Evolutionary conservation across 768 basidiomycete genomes (phyloP).

Genomic region (Tulasnella sp.): DNA sequence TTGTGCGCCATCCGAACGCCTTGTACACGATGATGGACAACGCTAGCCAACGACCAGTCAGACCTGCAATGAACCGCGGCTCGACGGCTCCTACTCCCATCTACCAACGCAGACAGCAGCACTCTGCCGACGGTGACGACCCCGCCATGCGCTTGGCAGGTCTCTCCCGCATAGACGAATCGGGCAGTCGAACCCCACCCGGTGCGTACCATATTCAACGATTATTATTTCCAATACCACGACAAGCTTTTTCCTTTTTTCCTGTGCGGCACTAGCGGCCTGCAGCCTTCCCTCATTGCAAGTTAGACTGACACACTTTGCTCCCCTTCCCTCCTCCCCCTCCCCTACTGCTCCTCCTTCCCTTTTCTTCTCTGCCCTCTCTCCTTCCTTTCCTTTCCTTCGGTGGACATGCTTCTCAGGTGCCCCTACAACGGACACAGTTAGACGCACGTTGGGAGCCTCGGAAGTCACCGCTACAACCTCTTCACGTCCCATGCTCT

Average conservation of each 20-base stretch:
- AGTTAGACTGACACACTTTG: conserved; percentile 10
- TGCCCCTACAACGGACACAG: conserved; percentile 14
- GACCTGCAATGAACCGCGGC: conserved; percentile 13
- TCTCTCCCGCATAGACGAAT: conserved; percentile 20
- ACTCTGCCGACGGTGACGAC: conserved; percentile 9
- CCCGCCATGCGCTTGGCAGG: conserved; percentile 22
- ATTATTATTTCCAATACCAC: neutral
- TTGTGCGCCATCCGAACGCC: neutral
- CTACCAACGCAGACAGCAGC: conserved; percentile 24
- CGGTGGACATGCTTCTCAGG: conserved; percentile 12
- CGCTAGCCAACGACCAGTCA: conserved; percentile 1
- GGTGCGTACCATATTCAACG: neutral
- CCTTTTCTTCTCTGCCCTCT: neutral
- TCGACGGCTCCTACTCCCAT: conserved; percentile 20
- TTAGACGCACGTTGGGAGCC: conserved; percentile 19
- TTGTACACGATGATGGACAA: conserved; percentile 4
- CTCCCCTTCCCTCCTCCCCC: neutral
- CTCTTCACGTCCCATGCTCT: conserved; percentile 22
- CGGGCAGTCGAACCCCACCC: neutral
- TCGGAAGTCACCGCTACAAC: conserved; percentile 21
- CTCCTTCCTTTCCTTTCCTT: neutral
- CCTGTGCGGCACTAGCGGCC: conserved; percentile 5
- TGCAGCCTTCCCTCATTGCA: neutral
- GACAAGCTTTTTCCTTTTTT: neutral
- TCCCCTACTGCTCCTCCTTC: neutral